Evolutionary conservation across 2,329 filamentous ascomycete genomes (phyloP), one percentile per base, ranked within the genome.

Genomic region (Pseudocercospora fijiensis): DNA sequence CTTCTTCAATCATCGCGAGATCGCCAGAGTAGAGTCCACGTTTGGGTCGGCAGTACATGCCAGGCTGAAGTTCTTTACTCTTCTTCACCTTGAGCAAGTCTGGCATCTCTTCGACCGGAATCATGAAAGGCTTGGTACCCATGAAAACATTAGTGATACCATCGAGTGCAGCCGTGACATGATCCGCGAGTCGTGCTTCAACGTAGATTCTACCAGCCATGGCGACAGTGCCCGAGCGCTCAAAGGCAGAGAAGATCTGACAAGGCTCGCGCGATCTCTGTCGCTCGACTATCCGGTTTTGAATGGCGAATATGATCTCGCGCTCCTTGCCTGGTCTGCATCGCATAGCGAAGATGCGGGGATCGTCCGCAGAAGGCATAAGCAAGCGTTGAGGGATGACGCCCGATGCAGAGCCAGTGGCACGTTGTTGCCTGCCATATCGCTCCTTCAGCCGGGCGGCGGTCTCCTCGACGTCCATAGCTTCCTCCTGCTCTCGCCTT

Each of bases 151-250:
- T 92, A 65, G 91, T 86, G 73, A 99, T 86, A 47, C 89, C 90
- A 66, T 96, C 91, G 47, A 96, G 82, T 7, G 92, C 91, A 58
- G 88, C 84, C 73, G 93, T 82, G 69, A 98, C 91, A 77, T 97
- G 92, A 52, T 90, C 90, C 75, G 95, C 90, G 66, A 91, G 87
- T 70, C 90, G 87, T 11, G 95, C 94, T 78, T 99, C 95, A 41
- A 98, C 89, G 76, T 99, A 99, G 75, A 99, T 88, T 76, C 94
- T 96, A 27, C 95, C 95, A 75, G 91, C 90, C 91, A 98, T 97
- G 24, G 71, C 70, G 60, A 68, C 69, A 53, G 90, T 87, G 43
- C 88, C 85, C 13, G 90, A 92, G 66, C 95, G 89, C 78, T 98
- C 94, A 73, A 99, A 98, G 1, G 91, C 94, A 0, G 92, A 91